These are phyloP conservation scores for Rosa chinensis DNA, from an alignment of 306 rosid species.

Conservation along the genomic window DNA sequence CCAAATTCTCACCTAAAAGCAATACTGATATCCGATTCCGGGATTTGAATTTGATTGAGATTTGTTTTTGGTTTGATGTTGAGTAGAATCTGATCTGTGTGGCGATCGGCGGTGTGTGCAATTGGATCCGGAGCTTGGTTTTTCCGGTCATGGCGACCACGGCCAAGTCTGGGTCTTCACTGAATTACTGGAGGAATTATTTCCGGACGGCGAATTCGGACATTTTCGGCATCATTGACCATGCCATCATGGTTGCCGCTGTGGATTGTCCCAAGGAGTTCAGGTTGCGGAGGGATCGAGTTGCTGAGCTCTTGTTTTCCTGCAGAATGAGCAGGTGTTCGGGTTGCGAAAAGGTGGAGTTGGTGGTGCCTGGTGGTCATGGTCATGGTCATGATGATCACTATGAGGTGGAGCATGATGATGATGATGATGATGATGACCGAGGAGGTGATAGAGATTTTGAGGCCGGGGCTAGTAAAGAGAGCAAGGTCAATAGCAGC, in stretches of 20 bases:
- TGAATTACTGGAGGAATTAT: conserved; percentile 81
- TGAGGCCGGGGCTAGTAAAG: conserved; percentile 75
- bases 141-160: conserved; percentile 27
- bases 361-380: conserved; percentile 39
- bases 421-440: conserved; percentile 24
- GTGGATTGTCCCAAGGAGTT: conserved; percentile 83
- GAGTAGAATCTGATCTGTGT: background rate
- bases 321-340: conserved; percentile 51
- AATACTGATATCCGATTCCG: background rate
- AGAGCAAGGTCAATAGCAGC: conserved; percentile 65
- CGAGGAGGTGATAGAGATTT: conserved; percentile 38
- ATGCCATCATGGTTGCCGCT: conserved; percentile 88
- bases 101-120: conserved; percentile 2
- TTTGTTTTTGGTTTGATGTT: too few species aligned
- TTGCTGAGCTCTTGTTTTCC: conserved; percentile 72
- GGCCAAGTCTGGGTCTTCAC: conserved; percentile 57
- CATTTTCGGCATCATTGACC: conserved; percentile 76
- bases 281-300: conserved; percentile 64
- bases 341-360: conserved; percentile 68
- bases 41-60: too few species aligned
- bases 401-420: conserved; percentile 17
- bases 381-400: conserved; percentile 20
- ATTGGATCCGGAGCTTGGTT: conserved; percentile 7
- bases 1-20: background rate
- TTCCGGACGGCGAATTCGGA: conserved; percentile 64